A percentile compares a stretch with the other conserved stretches of the same genome.
phyloP scores from a whole-genome alignment of 202 grass and related monocot genomes.

The Brachypodium distachyon region DNA sequence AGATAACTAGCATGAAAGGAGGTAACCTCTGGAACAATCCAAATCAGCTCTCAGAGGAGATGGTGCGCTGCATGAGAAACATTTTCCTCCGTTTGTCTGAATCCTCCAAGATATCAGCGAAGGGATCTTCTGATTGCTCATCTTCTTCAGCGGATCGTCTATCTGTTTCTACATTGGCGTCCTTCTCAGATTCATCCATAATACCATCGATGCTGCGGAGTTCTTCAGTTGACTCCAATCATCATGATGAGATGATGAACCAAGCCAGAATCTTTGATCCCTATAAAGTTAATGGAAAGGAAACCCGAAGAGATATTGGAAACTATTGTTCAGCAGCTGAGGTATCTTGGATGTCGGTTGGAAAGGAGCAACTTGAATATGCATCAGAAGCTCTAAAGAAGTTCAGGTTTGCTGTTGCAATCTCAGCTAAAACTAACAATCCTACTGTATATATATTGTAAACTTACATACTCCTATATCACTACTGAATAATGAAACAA shows the following conservation, averaged over 20 bases:
- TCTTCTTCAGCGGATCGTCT: constrained; percentile 69
- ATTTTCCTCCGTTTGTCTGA: constrained; percentile 92
- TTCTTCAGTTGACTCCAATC: constrained; percentile 53
- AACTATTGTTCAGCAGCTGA: constrained; percentile 56
- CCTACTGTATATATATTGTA: not conserved
- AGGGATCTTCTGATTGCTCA: constrained; percentile 49
- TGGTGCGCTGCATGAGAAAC: constrained; percentile 99
- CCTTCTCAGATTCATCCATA: constrained; percentile 71
- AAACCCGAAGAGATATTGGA: constrained; percentile 68
- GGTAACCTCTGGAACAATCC: constrained; percentile 61
- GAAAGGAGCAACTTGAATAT: constrained; percentile 96
- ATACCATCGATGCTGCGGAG: constrained; percentile 48
- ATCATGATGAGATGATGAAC: constrained; percentile 25
- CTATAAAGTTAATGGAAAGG: constrained; percentile 78
- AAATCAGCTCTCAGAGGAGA: constrained; percentile 96
- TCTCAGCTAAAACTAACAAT: not conserved
- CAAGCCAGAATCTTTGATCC: constrained; percentile 57
- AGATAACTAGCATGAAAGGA: constrained; percentile 46
- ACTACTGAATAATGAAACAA: not conserved
- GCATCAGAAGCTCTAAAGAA: constrained; percentile 87
- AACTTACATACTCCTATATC: not conserved
- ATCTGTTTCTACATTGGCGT: constrained; percentile 50
- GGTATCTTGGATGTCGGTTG: constrained; percentile 98
- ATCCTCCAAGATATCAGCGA: constrained; percentile 55
- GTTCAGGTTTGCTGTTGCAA: constrained; percentile 70